Evolutionary conservation across 2,329 filamentous ascomycete genomes (phyloP), one percentile per base, ranked within the genome.

Genomic region (Fusarium kyushuense): DNA sequence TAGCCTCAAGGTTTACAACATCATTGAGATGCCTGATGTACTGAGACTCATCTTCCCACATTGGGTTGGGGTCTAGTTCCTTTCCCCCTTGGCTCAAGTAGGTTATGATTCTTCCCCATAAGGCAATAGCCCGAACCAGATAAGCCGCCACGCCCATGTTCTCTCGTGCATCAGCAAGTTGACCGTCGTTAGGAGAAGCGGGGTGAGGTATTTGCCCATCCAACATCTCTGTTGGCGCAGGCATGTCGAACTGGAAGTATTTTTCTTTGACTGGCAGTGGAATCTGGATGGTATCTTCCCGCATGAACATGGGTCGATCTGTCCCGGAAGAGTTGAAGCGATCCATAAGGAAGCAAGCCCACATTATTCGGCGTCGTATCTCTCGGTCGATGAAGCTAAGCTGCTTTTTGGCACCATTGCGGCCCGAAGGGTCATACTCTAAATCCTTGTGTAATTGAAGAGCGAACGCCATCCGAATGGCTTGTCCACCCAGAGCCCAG

Each of bases 331-430:
- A 97, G 79, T 96, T 97, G 83, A 97, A 97, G 1, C 95, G 89
- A 77, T 99, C 96, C 94, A 98, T 97, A 58, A 97, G 79, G 75
- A 97, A 97, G 76, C 95, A 98, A 14, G 94, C 92, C 96, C 96
- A 99, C 95, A 99, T 98, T 4, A 94, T 96, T 58, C 96, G 88
- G 70, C 96, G 85, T 63, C 96, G 87, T 54, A 98, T 97, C 77
- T 99, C 96, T 29, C 93, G 90, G 77, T 98, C 96, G 17, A 94
- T 93, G 71, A 96, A 96, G 76, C 93, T 97, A 53, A 96, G 85
- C 65, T 91, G 88, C 3, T 86, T 84, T 19, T 86, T 84, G 14
- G 86, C 83, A 21, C 86, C 84, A 40, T 87, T 86, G n/a, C 85
- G 83, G n/a, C 86, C 86, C 35, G 88, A 80, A 0, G 92, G 92